Conservation (phyloP, 2,329 filamentous ascomycete species). For the Aspergillus pseudoviridinutans region DNA sequence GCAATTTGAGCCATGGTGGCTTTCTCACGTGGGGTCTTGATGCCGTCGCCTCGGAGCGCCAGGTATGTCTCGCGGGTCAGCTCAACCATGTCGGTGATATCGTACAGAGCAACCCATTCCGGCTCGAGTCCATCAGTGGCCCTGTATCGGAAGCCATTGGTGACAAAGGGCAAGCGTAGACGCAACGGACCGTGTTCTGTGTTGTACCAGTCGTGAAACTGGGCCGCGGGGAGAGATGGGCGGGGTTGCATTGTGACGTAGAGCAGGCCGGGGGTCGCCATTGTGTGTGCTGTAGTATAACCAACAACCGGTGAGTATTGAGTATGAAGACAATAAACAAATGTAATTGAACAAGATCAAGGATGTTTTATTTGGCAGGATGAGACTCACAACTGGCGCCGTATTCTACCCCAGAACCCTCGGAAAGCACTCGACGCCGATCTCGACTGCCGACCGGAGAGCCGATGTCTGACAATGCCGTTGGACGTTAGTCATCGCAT, state of each 20-base stretch:
- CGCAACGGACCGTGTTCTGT: slow-evolving; percentile 85
- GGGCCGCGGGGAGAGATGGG: slow-evolving; percentile 58
- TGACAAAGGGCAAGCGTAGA: slow-evolving; percentile 68
- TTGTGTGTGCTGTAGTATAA: slow-evolving; percentile 11
- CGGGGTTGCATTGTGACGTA: slow-evolving; percentile 84
- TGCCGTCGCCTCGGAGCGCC: slow-evolving; percentile 41
- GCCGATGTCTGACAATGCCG: background rate
- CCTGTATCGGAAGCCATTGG: slow-evolving; percentile 74
- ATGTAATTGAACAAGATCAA: background rate
- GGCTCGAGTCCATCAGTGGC: slow-evolving; percentile 61
- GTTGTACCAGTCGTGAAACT: slow-evolving; percentile 93
- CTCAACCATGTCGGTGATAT: slow-evolving; percentile 69
- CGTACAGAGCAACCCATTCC: slow-evolving; percentile 75
- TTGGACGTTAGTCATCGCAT: background rate
- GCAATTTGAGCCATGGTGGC: slow-evolving; percentile 62
- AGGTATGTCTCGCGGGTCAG: slow-evolving; percentile 66
- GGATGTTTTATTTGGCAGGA: background rate
- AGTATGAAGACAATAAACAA: background rate
- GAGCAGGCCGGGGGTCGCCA: slow-evolving; percentile 62
- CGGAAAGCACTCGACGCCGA: slow-evolving; percentile 12
- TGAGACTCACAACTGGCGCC: background rate
- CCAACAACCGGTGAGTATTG: background rate
- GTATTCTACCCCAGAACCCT: background rate
- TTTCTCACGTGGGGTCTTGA: slow-evolving; percentile 57
- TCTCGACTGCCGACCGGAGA: slow-evolving; percentile 19